phyloP scores from a whole-genome alignment of 2,329 filamentous ascomycete genomes.

The Phoma herbarum region DNA sequence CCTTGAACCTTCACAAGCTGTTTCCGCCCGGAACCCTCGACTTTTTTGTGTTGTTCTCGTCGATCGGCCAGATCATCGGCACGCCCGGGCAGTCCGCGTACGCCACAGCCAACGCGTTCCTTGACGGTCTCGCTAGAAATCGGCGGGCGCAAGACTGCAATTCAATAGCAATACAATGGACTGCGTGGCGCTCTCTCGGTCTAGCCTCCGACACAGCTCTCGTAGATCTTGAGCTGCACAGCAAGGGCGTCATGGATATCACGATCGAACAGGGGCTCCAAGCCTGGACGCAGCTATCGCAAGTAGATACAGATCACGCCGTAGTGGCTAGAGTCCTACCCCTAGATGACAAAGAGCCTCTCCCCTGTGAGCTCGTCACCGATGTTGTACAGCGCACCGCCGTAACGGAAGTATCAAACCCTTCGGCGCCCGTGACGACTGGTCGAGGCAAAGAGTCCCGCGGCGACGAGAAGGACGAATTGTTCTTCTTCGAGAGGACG shows the following conservation, averaged over 20 bases:
- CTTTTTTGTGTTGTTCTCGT: constrained; percentile 41
- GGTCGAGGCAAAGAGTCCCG: no score
- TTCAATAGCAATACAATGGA: constrained; percentile 56
- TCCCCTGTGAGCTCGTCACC: no score
- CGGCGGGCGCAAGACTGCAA: constrained; percentile 51
- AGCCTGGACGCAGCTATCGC: constrained; percentile 54
- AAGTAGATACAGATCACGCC: constrained; percentile 50
- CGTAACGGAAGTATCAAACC: no score
- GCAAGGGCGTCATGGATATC: constrained; percentile 56
- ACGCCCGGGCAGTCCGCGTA: constrained; percentile 38
- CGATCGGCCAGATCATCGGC: constrained; percentile 36
- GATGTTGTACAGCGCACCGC: no score
- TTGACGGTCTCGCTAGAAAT: constrained; percentile 38
- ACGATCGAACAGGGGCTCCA: constrained; percentile 54
- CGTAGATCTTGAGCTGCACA: constrained; percentile 53
- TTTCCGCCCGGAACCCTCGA: constrained; percentile 41
- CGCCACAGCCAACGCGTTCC: constrained; percentile 43
- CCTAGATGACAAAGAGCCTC: no score
- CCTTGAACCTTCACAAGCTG: constrained; percentile 35
- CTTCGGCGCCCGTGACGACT: no score
- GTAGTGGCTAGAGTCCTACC: constrained; percentile 55
- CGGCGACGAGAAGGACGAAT: no score
- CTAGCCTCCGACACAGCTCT: constrained; percentile 52
- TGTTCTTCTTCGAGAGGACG: no score
- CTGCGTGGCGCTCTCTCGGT: constrained; percentile 54